These are phyloP conservation scores for Colletotrichum tanaceti DNA, from an alignment of 2,329 filamentous ascomycete genomes.

Conservation along the genomic window DNA sequence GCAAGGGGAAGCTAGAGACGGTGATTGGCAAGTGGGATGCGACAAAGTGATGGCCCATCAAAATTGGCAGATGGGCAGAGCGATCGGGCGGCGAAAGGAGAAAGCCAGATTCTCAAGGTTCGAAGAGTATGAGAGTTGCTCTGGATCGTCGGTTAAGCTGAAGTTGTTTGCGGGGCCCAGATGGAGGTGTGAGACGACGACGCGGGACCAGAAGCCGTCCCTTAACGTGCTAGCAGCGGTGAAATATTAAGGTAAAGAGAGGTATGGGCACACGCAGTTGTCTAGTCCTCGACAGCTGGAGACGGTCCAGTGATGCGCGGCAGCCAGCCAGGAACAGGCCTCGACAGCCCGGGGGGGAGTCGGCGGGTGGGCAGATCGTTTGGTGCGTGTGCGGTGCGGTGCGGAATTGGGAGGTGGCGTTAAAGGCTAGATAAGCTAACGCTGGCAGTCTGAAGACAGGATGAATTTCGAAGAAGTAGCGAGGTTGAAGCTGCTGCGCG, in stretches of 20 bases:
- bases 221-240: constrained; percentile 41
- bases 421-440: constrained; percentile 15
- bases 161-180: constrained; percentile 43
- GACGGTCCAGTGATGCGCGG: constrained; percentile 36
- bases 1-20: constrained; percentile 28
- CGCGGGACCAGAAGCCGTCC: constrained; percentile 41
- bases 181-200: constrained; percentile 41
- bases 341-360: constrained; percentile 13
- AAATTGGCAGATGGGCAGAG: constrained; percentile 25
- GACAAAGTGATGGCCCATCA: constrained; percentile 33
- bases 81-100: constrained; percentile 33
- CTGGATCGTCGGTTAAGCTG: constrained; percentile 41
- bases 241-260: constrained; percentile 37
- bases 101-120: constrained; percentile 31
- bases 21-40: constrained; percentile 25
- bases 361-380: constrained; percentile 24
- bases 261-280: constrained; percentile 34
- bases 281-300: constrained; percentile 37
- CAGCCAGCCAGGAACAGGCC: constrained; percentile 37
- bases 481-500: constrained; percentile 20
- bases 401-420: constrained; percentile 2
- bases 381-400: neutral
- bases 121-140: constrained; percentile 26
- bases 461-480: constrained; percentile 22
- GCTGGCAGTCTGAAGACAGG: constrained; percentile 20